Evolutionary conservation across 345 rosid genomes (phyloP).

Genomic region (Arabidopsis arenosa): DNA sequence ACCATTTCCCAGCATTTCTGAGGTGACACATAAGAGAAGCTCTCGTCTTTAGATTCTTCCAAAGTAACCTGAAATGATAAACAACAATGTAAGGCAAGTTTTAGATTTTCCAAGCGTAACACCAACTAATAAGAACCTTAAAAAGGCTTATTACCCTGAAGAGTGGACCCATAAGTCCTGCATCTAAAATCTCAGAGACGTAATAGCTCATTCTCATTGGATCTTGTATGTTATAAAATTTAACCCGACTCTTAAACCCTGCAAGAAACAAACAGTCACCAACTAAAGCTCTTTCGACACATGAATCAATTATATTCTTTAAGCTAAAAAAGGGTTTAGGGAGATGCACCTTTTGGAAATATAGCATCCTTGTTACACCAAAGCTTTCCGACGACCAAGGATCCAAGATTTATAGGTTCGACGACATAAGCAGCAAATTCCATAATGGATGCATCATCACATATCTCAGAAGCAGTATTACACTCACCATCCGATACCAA

Average conservation of each 20-base stretch:
- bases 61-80: conserved; percentile 62
- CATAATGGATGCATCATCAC: background rate
- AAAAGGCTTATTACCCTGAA: conserved; percentile 61
- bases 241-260: conserved; percentile 76
- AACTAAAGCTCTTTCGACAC: background rate
- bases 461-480: background rate
- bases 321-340: background rate
- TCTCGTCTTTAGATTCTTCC: conserved; percentile 62
- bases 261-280: conserved; percentile 31
- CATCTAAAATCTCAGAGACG: conserved; percentile 74
- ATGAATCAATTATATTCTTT: background rate
- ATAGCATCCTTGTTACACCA: conserved; percentile 70
- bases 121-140: conserved; percentile 11
- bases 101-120: background rate
- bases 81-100: background rate
- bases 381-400: conserved; percentile 52
- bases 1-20: conserved; percentile 91
- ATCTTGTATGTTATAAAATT: conserved; percentile 61
- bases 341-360: conserved; percentile 66
- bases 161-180: conserved; percentile 74
- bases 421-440: conserved; percentile 39
- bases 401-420: conserved; percentile 63
- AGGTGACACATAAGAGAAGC: conserved; percentile 57
- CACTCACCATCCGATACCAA: conserved; percentile 8
- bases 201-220: conserved; percentile 60